A percentile compares a stretch with the other conserved stretches of the same genome.
Conservation (phyloP, 2,329 filamentous ascomycete species). For the Pyrenochaeta sp. region DNA sequence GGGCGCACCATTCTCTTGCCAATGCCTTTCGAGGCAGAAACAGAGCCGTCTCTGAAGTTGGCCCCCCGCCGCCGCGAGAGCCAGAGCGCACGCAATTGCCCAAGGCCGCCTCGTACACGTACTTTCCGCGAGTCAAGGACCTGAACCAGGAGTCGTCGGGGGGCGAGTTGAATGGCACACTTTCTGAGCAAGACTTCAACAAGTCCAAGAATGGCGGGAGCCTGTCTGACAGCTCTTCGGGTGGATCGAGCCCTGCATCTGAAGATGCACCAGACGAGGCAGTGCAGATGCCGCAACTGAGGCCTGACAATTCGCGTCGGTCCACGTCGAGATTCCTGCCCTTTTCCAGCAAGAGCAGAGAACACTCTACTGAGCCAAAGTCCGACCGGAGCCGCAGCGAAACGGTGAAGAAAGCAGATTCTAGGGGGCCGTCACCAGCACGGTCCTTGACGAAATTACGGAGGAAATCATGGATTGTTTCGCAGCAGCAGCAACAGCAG, state of each 20-base stretch:
- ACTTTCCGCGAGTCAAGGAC: conserved; percentile 50
- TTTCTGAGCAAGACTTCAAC: conserved; percentile 45
- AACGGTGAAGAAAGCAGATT: conserved; percentile 33
- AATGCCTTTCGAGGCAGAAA: conserved; percentile 41
- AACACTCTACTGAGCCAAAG: conserved; percentile 41
- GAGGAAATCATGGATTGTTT: conserved; percentile 47
- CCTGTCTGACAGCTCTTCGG: conserved; percentile 52
- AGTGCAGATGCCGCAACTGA: conserved; percentile 42
- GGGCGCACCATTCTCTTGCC: conserved; percentile 41
- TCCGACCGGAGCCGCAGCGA: conserved; percentile 38
- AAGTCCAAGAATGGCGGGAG: conserved; percentile 39
- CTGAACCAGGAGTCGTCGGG: conserved; percentile 41
- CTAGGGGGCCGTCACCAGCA: conserved; percentile 35
- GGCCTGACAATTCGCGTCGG: conserved; percentile 44
- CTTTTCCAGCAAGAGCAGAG: conserved; percentile 46
- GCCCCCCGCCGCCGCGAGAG: conserved; percentile 29
- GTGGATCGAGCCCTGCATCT: conserved; percentile 55
- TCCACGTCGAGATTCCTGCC: conserved; percentile 44
- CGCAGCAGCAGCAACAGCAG: conserved; percentile 19
- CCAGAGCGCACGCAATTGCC: conserved; percentile 41
- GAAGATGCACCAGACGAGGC: conserved; percentile 43
- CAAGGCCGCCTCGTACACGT: conserved; percentile 52
- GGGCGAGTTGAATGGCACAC: conserved; percentile 38
- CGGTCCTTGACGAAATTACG: conserved; percentile 45
- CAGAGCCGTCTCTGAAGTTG: conserved; percentile 44